A percentile compares a stretch with the other conserved stretches of the same genome.
These are phyloP conservation scores for Calonectria pteridis DNA, from an alignment of 2,329 filamentous ascomycete species.

Conservation along the genomic window DNA sequence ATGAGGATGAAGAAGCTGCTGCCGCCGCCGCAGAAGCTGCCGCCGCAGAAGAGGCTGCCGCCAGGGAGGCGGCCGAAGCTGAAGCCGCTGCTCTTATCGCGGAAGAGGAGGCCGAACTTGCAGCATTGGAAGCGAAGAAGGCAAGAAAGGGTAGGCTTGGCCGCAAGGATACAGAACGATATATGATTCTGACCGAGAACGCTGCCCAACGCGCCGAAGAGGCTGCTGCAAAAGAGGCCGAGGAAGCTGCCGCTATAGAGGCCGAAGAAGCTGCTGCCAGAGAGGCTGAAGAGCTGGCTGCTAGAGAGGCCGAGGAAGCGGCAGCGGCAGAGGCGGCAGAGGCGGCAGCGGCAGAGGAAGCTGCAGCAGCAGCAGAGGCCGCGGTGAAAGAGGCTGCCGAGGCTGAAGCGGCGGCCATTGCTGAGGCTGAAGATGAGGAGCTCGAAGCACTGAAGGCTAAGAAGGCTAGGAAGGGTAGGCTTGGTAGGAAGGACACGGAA, in stretches of 20 bases:
- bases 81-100: conserved; percentile 32
- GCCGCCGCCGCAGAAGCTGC: conserved; percentile 36
- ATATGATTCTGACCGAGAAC: conserved; percentile 18
- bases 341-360: conserved; percentile 2
- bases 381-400: conserved; percentile 39
- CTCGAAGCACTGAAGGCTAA: conserved; percentile 32
- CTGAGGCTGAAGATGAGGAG: conserved; percentile 22
- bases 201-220: conserved; percentile 22
- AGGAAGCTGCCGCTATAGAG: conserved; percentile 34
- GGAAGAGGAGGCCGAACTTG: conserved; percentile 56
- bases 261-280: conserved; percentile 38
- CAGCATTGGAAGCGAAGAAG: conserved; percentile 50
- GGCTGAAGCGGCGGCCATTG: conserved; percentile 22
- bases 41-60: conserved; percentile 31
- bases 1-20: conserved; percentile 48
- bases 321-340: conserved; percentile 13
- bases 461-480: conserved; percentile 39
- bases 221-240: conserved; percentile 23
- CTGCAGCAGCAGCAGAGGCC: conserved; percentile 33
- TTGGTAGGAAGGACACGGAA: conserved; percentile 42
- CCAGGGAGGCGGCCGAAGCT: conserved; percentile 25
- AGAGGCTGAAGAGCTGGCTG: conserved; percentile 34
- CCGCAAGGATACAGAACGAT: conserved; percentile 29
- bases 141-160: conserved; percentile 48
- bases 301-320: conserved; percentile 46